Conservation (phyloP, 78 protist species). For the Monosiga brevicollis region DNA sequence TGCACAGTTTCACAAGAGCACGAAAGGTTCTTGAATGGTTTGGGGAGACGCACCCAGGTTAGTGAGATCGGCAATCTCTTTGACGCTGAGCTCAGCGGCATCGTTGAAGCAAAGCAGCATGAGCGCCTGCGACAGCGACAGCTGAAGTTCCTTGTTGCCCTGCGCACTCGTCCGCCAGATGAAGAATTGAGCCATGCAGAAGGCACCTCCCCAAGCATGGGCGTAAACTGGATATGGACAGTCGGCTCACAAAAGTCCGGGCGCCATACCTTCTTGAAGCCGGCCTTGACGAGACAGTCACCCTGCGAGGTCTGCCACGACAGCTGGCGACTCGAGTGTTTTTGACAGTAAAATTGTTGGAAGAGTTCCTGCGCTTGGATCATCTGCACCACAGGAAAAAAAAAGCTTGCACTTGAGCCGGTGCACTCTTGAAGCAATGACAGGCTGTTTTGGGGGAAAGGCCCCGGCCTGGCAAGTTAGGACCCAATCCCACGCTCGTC, state of each 20-base stretch:
- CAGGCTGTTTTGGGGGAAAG: no score
- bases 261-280: slow-evolving; percentile 12
- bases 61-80: slow-evolving; percentile 27
- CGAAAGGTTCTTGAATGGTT: no score
- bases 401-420: no score
- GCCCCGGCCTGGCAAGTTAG: no score
- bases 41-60: slow-evolving; percentile 12
- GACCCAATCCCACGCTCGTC: no score
- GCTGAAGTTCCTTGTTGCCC: slow-evolving; percentile 64
- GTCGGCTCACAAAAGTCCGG: not conserved
- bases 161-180: slow-evolving; percentile 1
- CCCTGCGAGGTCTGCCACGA: slow-evolving; percentile 69
- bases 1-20: no score
- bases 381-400: no score
- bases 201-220: no score
- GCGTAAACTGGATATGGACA: no score
- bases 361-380: slow-evolving; percentile 49
- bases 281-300: slow-evolving; percentile 43
- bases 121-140: slow-evolving; percentile 72
- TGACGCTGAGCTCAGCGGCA: slow-evolving; percentile 20
- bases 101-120: slow-evolving; percentile 69
- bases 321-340: slow-evolving; percentile 56
- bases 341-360: slow-evolving; percentile 49
- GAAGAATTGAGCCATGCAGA: not conserved
- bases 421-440: no score